Evolutionary conservation across 2,329 filamentous ascomycete species (phyloP).

Genomic region (Ceratocystis destructans): DNA sequence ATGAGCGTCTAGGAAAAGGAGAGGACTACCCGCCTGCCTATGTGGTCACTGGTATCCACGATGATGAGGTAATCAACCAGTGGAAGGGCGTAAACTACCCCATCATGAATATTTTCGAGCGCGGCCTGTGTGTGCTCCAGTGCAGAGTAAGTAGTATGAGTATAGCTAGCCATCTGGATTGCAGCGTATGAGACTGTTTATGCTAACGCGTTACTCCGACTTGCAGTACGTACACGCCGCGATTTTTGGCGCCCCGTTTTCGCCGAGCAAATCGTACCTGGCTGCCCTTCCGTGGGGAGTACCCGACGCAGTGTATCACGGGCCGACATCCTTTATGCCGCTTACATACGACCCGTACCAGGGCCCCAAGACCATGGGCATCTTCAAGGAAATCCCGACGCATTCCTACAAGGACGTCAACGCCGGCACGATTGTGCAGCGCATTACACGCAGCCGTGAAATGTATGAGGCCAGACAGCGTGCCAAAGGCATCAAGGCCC

Average conservation of each 20-base stretch:
- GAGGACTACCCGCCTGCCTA: slow-evolving; percentile 70
- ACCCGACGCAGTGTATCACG: slow-evolving; percentile 80
- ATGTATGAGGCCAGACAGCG: slow-evolving; percentile 86
- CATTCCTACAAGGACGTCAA: slow-evolving; percentile 83
- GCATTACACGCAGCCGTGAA: slow-evolving; percentile 75
- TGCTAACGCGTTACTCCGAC: background rate
- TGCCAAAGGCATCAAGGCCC: slow-evolving; percentile 75
- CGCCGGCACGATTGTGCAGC: slow-evolving; percentile 76
- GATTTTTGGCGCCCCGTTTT: slow-evolving; percentile 81
- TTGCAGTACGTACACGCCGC: slow-evolving; percentile 70
- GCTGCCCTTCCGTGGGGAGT: slow-evolving; percentile 57
- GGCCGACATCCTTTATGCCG: slow-evolving; percentile 84
- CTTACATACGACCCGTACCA: slow-evolving; percentile 67
- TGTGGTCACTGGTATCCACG: slow-evolving; percentile 85
- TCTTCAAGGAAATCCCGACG: slow-evolving; percentile 63
- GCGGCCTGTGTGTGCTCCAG: slow-evolving; percentile 86
- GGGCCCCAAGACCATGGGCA: slow-evolving; percentile 65
- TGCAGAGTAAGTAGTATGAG: slow-evolving; percentile 53
- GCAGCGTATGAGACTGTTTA: background rate
- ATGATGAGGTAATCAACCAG: slow-evolving; percentile 86
- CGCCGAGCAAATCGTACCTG: slow-evolving; percentile 67
- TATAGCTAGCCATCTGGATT: background rate
- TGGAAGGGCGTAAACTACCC: slow-evolving; percentile 98
- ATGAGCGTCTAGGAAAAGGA: slow-evolving; percentile 51
- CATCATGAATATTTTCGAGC: slow-evolving; percentile 98